Evolutionary conservation across 148 eudicot genomes (phyloP).

Genomic region (Tetragonia tetragonoides): DNA sequence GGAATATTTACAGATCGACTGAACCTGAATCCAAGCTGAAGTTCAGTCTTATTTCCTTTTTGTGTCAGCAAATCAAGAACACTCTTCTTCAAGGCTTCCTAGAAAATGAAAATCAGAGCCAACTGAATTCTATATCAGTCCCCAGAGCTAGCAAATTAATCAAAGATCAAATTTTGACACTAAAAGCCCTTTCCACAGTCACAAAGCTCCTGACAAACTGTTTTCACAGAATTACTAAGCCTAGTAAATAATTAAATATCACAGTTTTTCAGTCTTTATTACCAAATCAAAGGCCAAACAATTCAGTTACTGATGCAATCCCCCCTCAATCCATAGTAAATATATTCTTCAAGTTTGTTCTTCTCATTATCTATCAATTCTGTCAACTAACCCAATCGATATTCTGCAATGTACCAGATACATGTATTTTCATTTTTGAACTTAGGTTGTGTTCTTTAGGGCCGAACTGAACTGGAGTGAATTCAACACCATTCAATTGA

Average conservation of each 20-base stretch:
- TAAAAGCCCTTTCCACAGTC: not conserved
- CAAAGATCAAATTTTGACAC: not conserved
- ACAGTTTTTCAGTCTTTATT: not conserved
- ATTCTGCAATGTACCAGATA: too few relatives aligned
- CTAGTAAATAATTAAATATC: not conserved
- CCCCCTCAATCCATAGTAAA: too few relatives aligned
- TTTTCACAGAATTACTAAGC: not conserved
- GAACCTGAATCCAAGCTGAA: constrained; percentile 89
- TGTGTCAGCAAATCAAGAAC: constrained; percentile 70
- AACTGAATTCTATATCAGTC: constrained; percentile 15
- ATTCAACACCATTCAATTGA: too few relatives aligned
- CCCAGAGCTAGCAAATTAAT: not conserved
- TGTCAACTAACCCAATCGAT: too few relatives aligned
- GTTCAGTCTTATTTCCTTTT: constrained; percentile 78
- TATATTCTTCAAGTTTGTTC: too few relatives aligned
- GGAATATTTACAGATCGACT: constrained; percentile 4
- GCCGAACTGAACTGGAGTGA: too few relatives aligned
- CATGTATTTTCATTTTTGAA: too few relatives aligned
- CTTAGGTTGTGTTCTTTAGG: too few relatives aligned
- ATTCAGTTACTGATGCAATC: not conserved
- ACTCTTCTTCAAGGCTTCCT: constrained; percentile 83
- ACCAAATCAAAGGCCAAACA: not conserved
- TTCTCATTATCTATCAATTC: too few relatives aligned
- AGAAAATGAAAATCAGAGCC: constrained; percentile 21
- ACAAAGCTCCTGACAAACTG: not conserved